Conservation (phyloP, 2,329 filamentous ascomycete genomes). For the Fusarium bulbicola region DNA sequence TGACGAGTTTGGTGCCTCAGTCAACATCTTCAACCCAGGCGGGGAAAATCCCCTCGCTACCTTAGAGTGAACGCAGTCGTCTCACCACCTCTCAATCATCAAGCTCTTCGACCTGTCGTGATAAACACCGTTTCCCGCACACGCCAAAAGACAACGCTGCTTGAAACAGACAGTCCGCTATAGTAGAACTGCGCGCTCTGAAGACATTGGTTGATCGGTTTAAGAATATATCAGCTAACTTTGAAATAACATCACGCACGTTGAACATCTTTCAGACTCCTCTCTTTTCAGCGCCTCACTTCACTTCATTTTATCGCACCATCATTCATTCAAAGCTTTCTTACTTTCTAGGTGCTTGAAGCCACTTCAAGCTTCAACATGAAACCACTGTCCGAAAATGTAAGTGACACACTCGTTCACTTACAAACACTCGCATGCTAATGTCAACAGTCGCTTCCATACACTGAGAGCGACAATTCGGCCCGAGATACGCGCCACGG, state of each 20-base stretch:
- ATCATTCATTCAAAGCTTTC: neutral
- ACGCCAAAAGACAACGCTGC: neutral
- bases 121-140: conserved; percentile 6
- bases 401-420: neutral
- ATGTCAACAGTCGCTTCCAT: conserved; percentile 27
- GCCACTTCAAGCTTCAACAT: conserved; percentile 4
- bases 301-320: neutral
- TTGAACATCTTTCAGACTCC: neutral
- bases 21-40: neutral
- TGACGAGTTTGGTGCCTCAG: conserved; percentile 5
- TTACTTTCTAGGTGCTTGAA: neutral
- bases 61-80: neutral
- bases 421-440: neutral
- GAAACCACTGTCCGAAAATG: conserved; percentile 21
- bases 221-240: neutral
- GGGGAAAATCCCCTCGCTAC: neutral
- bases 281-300: neutral
- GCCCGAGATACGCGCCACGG: conserved; percentile 28
- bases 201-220: neutral
- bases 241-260: neutral
- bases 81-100: neutral
- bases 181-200: neutral
- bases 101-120: neutral
- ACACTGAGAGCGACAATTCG: conserved; percentile 32
- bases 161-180: neutral